A percentile compares a stretch with the other conserved stretches of the same genome.
Evolutionary conservation across 2,329 filamentous ascomycete species (phyloP).

Genomic region (Botrytis porri): DNA sequence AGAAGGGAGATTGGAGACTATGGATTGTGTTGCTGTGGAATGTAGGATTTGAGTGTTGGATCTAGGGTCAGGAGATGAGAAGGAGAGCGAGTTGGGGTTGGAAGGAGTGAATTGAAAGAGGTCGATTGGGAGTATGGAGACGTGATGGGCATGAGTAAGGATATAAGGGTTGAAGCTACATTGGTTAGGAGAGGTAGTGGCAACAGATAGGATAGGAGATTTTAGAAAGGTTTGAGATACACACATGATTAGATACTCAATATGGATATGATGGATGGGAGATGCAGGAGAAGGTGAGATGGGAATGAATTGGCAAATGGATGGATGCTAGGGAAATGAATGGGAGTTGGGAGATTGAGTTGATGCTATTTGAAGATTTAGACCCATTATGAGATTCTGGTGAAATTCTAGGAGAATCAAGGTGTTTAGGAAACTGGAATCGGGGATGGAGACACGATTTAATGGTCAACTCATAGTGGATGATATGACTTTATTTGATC

Average conservation of each 20-base stretch:
- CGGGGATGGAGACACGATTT: too few species aligned
- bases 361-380: rapidly evolving
- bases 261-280: background rate
- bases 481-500: too few species aligned
- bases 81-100: background rate
- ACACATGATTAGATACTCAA: too few species aligned
- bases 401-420: background rate
- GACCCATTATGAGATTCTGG: rapidly evolving
- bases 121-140: too few species aligned
- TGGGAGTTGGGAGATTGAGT: background rate
- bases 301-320: background rate
- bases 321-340: background rate
- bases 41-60: too few species aligned
- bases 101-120: too few species aligned
- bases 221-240: background rate
- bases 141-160: too few species aligned
- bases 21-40: too few species aligned
- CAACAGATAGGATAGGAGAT: background rate
- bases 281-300: background rate
- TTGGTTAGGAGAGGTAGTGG: background rate
- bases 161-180: background rate
- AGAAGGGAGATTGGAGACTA: too few species aligned
- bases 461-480: too few species aligned
- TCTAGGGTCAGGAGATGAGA: too few species aligned
- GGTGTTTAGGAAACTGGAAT: too few species aligned